Evolutionary conservation across 2,329 filamentous ascomycete genomes (phyloP).

Genomic region (Harringtonia lauricola): DNA sequence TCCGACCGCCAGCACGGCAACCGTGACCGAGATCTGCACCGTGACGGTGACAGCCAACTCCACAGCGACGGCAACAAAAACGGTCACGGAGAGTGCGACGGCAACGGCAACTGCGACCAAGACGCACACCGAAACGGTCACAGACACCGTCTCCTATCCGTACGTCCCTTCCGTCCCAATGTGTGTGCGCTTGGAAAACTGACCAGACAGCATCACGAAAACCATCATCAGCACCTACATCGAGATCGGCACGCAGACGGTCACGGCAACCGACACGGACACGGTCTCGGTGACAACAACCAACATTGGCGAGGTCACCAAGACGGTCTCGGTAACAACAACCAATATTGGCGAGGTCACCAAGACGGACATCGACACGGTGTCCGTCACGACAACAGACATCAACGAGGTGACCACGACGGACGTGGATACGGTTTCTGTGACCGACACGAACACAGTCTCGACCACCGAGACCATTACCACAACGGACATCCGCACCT

Average conservation of each 20-base stretch:
- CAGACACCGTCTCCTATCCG: not conserved
- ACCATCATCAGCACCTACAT: too few species aligned
- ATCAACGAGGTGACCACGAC: not conserved
- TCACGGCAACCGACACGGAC: not conserved
- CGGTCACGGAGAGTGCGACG: conserved; percentile 1
- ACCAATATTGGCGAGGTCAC: not conserved
- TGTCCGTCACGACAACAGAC: not conserved
- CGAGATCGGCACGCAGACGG: not conserved
- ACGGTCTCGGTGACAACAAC: not conserved
- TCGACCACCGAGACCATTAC: not conserved
- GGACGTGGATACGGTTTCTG: not conserved
- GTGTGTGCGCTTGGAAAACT: too few species aligned
- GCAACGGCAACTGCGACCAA: not conserved
- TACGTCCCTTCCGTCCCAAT: too few species aligned
- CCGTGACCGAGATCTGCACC: not conserved
- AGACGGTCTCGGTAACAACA: not conserved
- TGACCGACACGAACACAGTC: not conserved
- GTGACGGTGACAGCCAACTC: not conserved
- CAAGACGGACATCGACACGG: not conserved
- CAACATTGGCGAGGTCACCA: not conserved
- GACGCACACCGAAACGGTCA: not conserved
- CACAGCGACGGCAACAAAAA: not conserved
- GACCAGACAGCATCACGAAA: too few species aligned
- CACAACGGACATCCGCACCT: not conserved
- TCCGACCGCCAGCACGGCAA: not conserved